Conservation (phyloP, 495 filamentous ascomycete genomes). For the Podospora sp. region DNA sequence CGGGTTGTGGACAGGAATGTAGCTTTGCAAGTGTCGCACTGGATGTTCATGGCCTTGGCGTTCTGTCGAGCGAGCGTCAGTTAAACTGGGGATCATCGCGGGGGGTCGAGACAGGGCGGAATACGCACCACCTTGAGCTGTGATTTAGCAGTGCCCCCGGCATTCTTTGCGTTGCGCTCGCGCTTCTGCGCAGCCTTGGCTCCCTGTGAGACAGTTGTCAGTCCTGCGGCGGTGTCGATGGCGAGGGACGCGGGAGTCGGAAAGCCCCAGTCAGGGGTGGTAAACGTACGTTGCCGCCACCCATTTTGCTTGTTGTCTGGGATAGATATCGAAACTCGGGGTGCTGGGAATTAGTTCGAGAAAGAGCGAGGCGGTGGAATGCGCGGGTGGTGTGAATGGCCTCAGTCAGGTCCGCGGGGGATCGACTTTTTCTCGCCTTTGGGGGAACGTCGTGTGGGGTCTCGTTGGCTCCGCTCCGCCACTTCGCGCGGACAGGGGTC, state of each 20-base stretch:
- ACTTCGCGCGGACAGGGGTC: neutral
- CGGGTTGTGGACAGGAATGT: constrained; percentile 61
- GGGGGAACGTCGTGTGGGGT: neutral
- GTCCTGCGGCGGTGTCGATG: neutral
- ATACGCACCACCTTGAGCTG: constrained; percentile 56
- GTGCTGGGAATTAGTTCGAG: neutral
- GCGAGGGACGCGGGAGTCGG: neutral
- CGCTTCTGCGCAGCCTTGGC: constrained; percentile 62
- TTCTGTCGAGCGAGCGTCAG: constrained; percentile 39
- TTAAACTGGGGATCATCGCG: neutral
- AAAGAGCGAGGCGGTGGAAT: neutral
- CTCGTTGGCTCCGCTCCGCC: neutral
- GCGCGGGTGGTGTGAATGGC: constrained; percentile 3
- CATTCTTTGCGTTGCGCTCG: constrained; percentile 56
- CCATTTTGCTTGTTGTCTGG: constrained; percentile 34
- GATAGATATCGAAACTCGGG: neutral
- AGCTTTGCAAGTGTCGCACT: constrained; percentile 58
- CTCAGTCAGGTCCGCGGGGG: neutral
- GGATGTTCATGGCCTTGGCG: constrained; percentile 56
- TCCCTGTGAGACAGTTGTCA: constrained; percentile 38
- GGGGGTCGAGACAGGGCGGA: too few species aligned
- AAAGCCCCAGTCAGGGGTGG: neutral
- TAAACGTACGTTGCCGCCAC: constrained; percentile 53
- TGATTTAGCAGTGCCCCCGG: constrained; percentile 49
- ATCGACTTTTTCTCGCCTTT: constrained; percentile 9